Evolutionary conservation across 1,284 basidiomycete species (phyloP).

Genomic region (Naganishia albida): DNA sequence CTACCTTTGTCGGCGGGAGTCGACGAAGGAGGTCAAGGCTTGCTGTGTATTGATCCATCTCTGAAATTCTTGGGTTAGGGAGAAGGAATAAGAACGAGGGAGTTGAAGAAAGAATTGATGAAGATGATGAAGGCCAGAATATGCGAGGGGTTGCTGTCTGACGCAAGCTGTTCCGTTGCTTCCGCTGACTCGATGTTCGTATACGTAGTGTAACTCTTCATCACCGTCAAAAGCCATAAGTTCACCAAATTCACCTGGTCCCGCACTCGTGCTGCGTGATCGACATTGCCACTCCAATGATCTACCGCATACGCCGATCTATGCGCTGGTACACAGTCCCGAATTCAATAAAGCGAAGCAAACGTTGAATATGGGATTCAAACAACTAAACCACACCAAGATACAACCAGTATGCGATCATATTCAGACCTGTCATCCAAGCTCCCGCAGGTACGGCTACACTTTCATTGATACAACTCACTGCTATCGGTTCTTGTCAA

Average conservation of each 20-base stretch:
- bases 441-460: not conserved
- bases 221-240: too few species aligned
- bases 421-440: too few species aligned
- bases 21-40: slow-evolving; percentile 96
- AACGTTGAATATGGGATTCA: too few species aligned
- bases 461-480: not conserved
- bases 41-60: slow-evolving; percentile 44
- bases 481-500: not conserved
- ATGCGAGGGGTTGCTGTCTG: not conserved
- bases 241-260: too few species aligned
- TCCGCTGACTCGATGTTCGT: too few species aligned
- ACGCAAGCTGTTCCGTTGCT: slow-evolving; percentile 15
- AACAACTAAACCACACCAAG: too few species aligned
- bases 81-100: not conserved
- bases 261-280: too few species aligned
- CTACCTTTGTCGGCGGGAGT: slow-evolving; percentile 86
- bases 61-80: not conserved
- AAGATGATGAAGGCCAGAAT: not conserved
- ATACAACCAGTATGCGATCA: not conserved
- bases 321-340: too few species aligned
- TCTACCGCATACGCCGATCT: too few species aligned
- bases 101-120: not conserved
- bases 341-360: too few species aligned
- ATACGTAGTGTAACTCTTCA: too few species aligned
- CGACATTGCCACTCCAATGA: too few species aligned